Evolutionary conservation across 73 alveolate species (phyloP).

Genomic region (Paramecium sexaurelia): DNA sequence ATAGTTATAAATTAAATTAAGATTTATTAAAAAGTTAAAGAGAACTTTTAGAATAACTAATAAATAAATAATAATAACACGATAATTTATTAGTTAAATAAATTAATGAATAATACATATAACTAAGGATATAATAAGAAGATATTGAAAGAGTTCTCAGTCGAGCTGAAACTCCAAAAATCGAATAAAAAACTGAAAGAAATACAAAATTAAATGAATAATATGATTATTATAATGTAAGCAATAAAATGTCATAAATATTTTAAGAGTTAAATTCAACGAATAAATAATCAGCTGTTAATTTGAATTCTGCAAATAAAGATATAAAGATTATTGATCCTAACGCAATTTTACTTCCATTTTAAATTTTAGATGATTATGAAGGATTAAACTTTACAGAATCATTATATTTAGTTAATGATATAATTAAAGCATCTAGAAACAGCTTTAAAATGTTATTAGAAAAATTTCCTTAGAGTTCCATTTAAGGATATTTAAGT

Average conservation of each 20-base stretch:
- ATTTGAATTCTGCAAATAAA: background rate
- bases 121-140: background rate
- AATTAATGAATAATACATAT: background rate
- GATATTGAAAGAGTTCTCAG: background rate
- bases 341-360: background rate
- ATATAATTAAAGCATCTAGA: background rate
- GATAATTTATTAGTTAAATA: background rate
- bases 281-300: background rate
- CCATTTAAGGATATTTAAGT: background rate
- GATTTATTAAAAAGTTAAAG: background rate
- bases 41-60: background rate
- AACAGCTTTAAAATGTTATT: background rate
- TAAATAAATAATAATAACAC: background rate
- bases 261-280: background rate
- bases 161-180: conserved; percentile 20
- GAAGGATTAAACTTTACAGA: background rate
- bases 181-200: background rate
- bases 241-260: conserved; percentile 39
- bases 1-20: background rate
- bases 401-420: background rate
- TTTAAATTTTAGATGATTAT: background rate
- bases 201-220: background rate
- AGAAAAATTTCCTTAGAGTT: background rate
- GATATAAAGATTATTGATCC: background rate
- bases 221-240: background rate